Percentiles rank a stretch among this genome's conserved stretches.
phyloP scores from a whole-genome alignment of 305 asterid species.

The Rubia tinctorum region DNA sequence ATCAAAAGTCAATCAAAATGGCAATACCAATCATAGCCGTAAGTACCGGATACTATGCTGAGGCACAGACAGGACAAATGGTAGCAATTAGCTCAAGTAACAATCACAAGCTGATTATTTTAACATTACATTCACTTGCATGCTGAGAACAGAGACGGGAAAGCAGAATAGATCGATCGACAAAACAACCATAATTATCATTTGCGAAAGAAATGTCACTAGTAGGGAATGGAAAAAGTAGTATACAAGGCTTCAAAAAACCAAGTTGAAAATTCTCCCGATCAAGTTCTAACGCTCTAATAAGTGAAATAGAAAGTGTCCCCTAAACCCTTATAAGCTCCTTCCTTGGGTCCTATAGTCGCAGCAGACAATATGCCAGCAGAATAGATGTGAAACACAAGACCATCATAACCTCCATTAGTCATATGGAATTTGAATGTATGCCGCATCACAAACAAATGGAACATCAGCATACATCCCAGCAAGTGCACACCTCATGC shows the following conservation, averaged over 20 bases:
- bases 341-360: background rate
- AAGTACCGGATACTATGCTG: no score
- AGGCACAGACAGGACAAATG: no score
- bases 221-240: background rate
- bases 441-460: constrained; percentile 81
- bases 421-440: constrained; percentile 76
- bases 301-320: no score
- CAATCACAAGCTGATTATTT: no score
- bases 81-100: no score
- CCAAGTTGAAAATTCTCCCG: background rate
- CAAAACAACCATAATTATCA: background rate
- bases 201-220: background rate
- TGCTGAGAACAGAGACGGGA: background rate
- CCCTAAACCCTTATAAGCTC: background rate
- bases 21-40: no score
- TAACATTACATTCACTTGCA: background rate
- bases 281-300: background rate
- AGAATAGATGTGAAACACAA: background rate
- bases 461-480: constrained; percentile 91
- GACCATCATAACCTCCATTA: constrained; percentile 19
- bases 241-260: no score
- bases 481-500: constrained; percentile 65
- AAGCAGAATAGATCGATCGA: background rate
- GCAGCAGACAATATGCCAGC: background rate
- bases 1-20: no score